Conservation (phyloP, 345 rosid species). For the Gynandropsis gynandra region DNA sequence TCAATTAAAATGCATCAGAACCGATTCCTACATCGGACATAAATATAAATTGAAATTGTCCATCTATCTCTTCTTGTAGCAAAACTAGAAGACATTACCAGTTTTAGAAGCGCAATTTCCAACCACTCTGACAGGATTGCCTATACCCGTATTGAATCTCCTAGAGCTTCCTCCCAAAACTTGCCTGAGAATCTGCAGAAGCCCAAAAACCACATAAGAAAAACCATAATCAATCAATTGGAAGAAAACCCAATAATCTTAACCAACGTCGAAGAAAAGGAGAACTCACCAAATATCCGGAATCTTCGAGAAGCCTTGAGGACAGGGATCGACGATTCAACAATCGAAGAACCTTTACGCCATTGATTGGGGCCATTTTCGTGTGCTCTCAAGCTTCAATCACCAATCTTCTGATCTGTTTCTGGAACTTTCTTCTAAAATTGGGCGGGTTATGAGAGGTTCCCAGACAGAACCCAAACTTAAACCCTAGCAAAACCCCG, state of each 20-base stretch:
- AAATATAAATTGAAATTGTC: too few relatives aligned
- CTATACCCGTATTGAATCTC: constrained; percentile 34
- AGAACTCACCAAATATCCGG: constrained; percentile 29
- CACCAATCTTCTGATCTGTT: neutral
- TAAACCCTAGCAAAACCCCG: too few relatives aligned
- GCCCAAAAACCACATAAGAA: neutral
- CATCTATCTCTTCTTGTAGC: too few relatives aligned
- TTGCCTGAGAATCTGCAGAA: constrained; percentile 37
- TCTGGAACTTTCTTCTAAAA: neutral
- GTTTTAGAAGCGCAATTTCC: constrained; percentile 27
- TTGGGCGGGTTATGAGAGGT: too few relatives aligned
- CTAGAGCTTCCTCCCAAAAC: constrained; percentile 34
- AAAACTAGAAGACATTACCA: constrained; percentile 26
- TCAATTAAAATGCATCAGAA: neutral
- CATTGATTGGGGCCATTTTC: constrained; percentile 56
- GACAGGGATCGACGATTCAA: constrained; percentile 45
- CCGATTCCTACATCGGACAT: too few relatives aligned
- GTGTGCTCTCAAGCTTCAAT: neutral
- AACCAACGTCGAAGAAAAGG: neutral
- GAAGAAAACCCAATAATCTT: neutral
- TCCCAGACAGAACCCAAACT: too few relatives aligned
- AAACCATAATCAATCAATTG: neutral
- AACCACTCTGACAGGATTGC: constrained; percentile 23
- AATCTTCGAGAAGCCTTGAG: constrained; percentile 27
- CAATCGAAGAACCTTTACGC: constrained; percentile 48